Evolutionary conservation across 1,284 basidiomycete species (phyloP).

Genomic region (Puccinia horiana): DNA sequence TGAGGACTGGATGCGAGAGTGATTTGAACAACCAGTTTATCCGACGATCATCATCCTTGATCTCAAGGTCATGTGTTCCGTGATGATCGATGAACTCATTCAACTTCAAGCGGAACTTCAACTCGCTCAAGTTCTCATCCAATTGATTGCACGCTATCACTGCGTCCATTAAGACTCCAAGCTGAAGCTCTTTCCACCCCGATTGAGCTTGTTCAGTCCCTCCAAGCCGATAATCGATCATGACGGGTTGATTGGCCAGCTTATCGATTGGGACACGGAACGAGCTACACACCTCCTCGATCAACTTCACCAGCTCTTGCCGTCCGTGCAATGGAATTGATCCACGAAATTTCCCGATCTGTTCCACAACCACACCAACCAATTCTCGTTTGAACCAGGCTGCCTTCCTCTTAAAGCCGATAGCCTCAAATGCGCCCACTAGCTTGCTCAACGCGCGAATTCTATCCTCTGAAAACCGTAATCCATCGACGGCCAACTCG

Average conservation of each 20-base stretch:
- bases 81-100: constrained; percentile 12
- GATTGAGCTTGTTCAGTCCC: neutral
- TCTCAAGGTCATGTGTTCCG: constrained; percentile 1
- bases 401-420: constrained; percentile 39
- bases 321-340: neutral
- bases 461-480: constrained; percentile 11
- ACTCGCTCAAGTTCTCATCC: constrained; percentile 4
- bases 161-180: constrained; percentile 23
- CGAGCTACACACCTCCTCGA: constrained; percentile 22
- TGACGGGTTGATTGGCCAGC: neutral
- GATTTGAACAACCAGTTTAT: constrained; percentile 25
- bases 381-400: constrained; percentile 45
- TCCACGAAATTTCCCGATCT: constrained; percentile 9
- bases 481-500: constrained; percentile 14
- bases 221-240: neutral
- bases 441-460: constrained; percentile 29
- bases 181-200: constrained; percentile 32
- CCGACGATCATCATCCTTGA: constrained; percentile 16
- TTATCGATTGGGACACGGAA: constrained; percentile 15
- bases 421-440: constrained; percentile 16
- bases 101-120: constrained; percentile 28
- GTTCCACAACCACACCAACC: constrained; percentile 25
- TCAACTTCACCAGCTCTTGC: constrained; percentile 13
- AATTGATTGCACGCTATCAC: constrained; percentile 19
- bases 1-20: neutral